These are phyloP conservation scores for Akanthomyces dipterigenus DNA, from an alignment of 2,329 filamentous ascomycete genomes.

Conservation along the genomic window DNA sequence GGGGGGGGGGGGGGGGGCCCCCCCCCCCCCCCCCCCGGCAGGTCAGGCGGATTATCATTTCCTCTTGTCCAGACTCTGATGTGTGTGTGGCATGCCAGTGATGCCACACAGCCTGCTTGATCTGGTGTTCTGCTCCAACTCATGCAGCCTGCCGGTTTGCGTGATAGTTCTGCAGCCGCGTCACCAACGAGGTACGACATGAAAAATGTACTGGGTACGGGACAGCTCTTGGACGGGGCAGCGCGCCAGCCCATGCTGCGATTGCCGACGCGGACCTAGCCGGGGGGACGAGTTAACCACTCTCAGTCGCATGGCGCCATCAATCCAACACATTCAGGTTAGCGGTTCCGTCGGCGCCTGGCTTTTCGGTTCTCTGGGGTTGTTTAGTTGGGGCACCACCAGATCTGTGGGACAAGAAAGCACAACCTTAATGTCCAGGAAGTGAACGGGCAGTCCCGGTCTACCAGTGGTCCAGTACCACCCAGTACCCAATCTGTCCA, in stretches of 20 bases:
- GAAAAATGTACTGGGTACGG: background rate
- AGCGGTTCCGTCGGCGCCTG: background rate
- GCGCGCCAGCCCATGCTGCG: background rate
- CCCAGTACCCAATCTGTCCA: too few species aligned
- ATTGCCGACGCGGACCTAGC: constrained; percentile 4
- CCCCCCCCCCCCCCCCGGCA: background rate
- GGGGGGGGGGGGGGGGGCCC: too few species aligned
- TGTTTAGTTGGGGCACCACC: background rate
- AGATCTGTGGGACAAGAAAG: constrained; percentile 7
- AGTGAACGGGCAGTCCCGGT: background rate
- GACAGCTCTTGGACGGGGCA: too few species aligned
- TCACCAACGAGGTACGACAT: background rate
- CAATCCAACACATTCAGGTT: background rate
- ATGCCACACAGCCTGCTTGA: constrained; percentile 3
- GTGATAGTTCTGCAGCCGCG: background rate
- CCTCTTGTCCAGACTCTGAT: background rate
- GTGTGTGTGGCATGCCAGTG: background rate
- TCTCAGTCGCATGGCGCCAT: constrained; percentile 7
- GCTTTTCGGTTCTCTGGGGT: background rate
- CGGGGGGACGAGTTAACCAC: background rate
- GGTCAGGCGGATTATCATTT: background rate
- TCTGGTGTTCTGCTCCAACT: constrained; percentile 1
- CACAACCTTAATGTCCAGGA: background rate
- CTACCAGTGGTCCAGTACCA: too few species aligned
- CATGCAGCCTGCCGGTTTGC: background rate